These are phyloP conservation scores for Macadamia integrifolia DNA, from an alignment of 164 flowering plant genomes.

Conservation along the genomic window DNA sequence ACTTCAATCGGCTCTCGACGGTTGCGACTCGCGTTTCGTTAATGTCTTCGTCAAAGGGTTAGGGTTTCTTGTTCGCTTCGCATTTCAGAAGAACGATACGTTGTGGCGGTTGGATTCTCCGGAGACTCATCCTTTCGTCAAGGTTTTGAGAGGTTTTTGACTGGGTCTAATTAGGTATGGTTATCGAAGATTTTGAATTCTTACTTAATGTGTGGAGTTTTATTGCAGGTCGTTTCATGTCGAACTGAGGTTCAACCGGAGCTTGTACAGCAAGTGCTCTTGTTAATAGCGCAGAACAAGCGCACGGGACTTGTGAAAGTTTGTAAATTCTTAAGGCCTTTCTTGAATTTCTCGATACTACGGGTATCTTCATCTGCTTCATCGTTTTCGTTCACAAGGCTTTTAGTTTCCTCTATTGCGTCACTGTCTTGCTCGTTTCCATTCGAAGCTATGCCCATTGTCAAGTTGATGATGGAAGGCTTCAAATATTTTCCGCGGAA, in stretches of 20 bases:
- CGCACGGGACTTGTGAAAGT: conserved; percentile 38
- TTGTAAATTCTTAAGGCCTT: conserved; percentile 68
- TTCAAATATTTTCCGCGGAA: conserved; percentile 38
- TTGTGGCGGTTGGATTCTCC: conserved; percentile 28
- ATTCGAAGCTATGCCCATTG: conserved; percentile 46
- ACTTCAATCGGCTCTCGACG: conserved; percentile 83
- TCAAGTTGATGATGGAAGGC: conserved; percentile 43
- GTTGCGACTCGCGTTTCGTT: conserved; percentile 39
- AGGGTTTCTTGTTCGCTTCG: conserved; percentile 57
- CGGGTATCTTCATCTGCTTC: conserved; percentile 35
- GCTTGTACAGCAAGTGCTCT: conserved; percentile 60
- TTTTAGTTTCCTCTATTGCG: conserved; percentile 49
- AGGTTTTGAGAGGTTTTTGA: conserved; percentile 27
- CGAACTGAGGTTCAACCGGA: conserved; percentile 59
- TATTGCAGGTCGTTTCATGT: conserved; percentile 56
- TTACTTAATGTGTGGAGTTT: conserved; percentile 4
- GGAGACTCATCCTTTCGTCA: conserved; percentile 71
- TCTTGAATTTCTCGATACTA: conserved; percentile 51
- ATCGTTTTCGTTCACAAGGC: conserved; percentile 38
- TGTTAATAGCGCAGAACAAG: conserved; percentile 45
- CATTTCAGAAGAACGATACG: conserved; percentile 30
- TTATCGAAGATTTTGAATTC: not conserved
- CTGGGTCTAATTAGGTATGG: not conserved
- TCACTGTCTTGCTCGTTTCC: conserved; percentile 61
- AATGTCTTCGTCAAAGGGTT: conserved; percentile 57